phyloP scores from a whole-genome alignment of 768 basidiomycete genomes.

The Sarcodon sp. region DNA sequence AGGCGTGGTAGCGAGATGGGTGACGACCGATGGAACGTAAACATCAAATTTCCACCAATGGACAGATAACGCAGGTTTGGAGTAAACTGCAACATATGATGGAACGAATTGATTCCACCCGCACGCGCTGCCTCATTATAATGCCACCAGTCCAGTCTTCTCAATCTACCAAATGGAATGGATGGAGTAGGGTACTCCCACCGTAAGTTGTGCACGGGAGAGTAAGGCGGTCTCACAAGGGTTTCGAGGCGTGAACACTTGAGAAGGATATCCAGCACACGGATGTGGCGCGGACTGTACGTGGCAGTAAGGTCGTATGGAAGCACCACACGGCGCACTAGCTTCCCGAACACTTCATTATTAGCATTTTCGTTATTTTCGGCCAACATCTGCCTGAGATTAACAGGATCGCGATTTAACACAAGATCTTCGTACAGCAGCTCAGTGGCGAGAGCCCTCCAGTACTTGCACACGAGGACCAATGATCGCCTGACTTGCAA shows the following conservation, averaged over 20 bases:
- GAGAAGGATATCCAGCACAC: constrained; percentile 33
- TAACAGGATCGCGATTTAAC: constrained; percentile 19
- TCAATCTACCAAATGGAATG: constrained; percentile 34
- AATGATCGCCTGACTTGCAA: constrained; percentile 26
- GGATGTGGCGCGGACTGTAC: constrained; percentile 14
- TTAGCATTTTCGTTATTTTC: constrained; percentile 7
- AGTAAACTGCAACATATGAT: constrained; percentile 33
- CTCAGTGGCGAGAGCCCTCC: constrained; percentile 32
- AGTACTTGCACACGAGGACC: constrained; percentile 42
- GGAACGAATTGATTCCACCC: constrained; percentile 54
- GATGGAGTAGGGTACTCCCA: constrained; percentile 42
- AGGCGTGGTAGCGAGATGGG: constrained; percentile 30
- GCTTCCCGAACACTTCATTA: constrained; percentile 14
- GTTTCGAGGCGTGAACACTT: constrained; percentile 38
- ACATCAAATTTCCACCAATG: constrained; percentile 32
- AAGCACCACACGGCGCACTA: constrained; percentile 45
- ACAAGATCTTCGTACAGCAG: constrained; percentile 43
- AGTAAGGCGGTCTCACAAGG: constrained; percentile 28
- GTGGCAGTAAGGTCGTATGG: constrained; percentile 44
- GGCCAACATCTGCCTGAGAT: constrained; percentile 20
- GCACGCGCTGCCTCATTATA: constrained; percentile 38
- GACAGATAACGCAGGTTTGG: constrained; percentile 49
- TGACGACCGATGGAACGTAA: constrained; percentile 8
- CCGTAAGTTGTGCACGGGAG: constrained; percentile 15
- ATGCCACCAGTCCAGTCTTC: constrained; percentile 63